These are phyloP conservation scores for Claviceps sorghi DNA, from an alignment of 2,329 filamentous ascomycete species.

Conservation along the genomic window DNA sequence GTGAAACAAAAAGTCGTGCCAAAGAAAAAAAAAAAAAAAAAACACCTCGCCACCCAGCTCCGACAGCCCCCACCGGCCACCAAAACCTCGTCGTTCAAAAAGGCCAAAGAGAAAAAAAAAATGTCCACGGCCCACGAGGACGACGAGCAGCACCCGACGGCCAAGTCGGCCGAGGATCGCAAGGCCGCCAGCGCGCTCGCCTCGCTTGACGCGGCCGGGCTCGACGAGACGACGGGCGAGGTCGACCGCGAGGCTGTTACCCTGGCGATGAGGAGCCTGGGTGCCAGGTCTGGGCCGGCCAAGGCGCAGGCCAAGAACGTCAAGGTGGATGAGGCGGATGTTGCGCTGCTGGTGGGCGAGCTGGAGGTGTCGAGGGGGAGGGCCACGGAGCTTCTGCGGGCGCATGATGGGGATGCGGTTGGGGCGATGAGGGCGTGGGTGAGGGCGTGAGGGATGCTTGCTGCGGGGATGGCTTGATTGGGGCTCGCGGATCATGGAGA, in stretches of 20 bases:
- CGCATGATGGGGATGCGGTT: slow-evolving; percentile 54
- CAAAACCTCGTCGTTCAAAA: background rate
- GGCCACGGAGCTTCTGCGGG: slow-evolving; percentile 60
- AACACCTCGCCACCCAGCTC: too few relatives aligned
- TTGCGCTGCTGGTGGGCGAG: slow-evolving; percentile 55
- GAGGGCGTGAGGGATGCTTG: slow-evolving; percentile 7
- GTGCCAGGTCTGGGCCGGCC: slow-evolving; percentile 14
- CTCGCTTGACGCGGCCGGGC: slow-evolving; percentile 40
- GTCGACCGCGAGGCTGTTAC: slow-evolving; percentile 57
- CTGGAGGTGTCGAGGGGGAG: slow-evolving; percentile 57
- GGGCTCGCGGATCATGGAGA: too few relatives aligned
- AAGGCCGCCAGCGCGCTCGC: slow-evolving; percentile 63
- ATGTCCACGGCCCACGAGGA: slow-evolving; percentile 48
- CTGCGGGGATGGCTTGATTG: too few relatives aligned
- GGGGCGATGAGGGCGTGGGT: slow-evolving; percentile 49
- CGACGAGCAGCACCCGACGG: slow-evolving; percentile 35
- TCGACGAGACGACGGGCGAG: slow-evolving; percentile 31
- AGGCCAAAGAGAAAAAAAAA: background rate
- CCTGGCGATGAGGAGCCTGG: slow-evolving; percentile 55
- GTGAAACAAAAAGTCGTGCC: too few relatives aligned
- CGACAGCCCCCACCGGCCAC: too few relatives aligned
- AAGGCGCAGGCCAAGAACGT: slow-evolving; percentile 39
- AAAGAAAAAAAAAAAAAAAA: too few relatives aligned
- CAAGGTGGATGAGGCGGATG: slow-evolving; percentile 61
- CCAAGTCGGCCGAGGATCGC: slow-evolving; percentile 60